A percentile compares a stretch with the other conserved stretches of the same genome.
Evolutionary conservation across 306 rosid species (phyloP).

Genomic region (Castanea crenata): DNA sequence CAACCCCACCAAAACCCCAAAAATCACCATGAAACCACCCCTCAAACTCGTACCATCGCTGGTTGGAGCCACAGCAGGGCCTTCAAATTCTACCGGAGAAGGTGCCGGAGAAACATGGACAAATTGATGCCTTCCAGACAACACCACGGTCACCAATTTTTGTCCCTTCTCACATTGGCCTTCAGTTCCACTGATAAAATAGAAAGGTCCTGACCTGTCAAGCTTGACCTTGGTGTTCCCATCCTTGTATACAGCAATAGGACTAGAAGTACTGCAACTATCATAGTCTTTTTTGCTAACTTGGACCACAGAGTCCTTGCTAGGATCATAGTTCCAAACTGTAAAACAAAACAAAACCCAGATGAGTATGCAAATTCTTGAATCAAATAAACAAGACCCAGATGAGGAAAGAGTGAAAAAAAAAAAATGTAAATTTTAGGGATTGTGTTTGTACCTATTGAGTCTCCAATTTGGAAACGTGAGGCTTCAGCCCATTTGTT

Average conservation of each 20-base stretch:
- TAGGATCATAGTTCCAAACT: neutral
- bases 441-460: neutral
- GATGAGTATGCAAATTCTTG: neutral
- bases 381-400: neutral
- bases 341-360: neutral
- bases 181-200: slow-evolving; percentile 37
- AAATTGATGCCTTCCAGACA: neutral
- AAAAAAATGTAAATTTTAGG: slow-evolving; percentile 5
- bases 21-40: neutral
- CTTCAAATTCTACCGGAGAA: neutral
- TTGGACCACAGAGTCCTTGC: slow-evolving; percentile 2
- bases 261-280: slow-evolving; percentile 12
- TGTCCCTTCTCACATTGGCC: slow-evolving; percentile 29
- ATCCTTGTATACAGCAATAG: slow-evolving; percentile 2
- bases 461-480: slow-evolving; percentile 35
- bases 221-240: slow-evolving; percentile 25
- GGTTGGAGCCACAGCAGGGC: neutral
- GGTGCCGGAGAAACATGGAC: neutral
- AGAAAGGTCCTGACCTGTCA: slow-evolving; percentile 7
- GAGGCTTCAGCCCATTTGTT: slow-evolving; percentile 29
- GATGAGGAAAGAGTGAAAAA: neutral
- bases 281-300: slow-evolving; percentile 29
- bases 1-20: neutral
- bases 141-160: slow-evolving; percentile 16
- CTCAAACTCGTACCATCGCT: neutral